These are phyloP conservation scores for Tetracentron sinense DNA, from an alignment of 164 flowering plant species.

Conservation along the genomic window DNA sequence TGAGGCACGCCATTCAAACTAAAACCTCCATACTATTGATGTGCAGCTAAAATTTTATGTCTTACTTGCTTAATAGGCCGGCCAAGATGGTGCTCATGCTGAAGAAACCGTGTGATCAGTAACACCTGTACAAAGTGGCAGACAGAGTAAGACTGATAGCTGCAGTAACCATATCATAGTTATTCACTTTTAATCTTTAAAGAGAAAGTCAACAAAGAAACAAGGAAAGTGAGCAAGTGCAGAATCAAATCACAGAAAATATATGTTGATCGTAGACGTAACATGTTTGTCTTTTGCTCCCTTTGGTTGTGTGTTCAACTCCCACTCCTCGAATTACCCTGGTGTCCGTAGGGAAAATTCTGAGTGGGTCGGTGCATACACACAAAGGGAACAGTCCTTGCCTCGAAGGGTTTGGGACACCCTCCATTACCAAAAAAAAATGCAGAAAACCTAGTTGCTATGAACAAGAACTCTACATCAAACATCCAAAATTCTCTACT, in stretches of 20 bases:
- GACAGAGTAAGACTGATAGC: neutral
- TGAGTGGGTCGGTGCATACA: too few relatives aligned
- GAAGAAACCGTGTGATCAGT: conserved; percentile 84
- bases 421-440: too few relatives aligned
- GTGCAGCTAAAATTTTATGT: neutral
- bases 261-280: neutral
- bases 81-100: conserved; percentile 92
- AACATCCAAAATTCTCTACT: too few relatives aligned
- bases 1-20: too few relatives aligned
- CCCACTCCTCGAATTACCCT: too few relatives aligned
- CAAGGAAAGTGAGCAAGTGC: neutral
- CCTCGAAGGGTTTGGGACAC: too few relatives aligned
- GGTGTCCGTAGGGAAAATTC: too few relatives aligned
- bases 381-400: too few relatives aligned
- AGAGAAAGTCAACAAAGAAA: conserved; percentile 5
- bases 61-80: conserved; percentile 73
- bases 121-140: conserved; percentile 47
- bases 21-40: neutral
- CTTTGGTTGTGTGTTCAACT: too few relatives aligned
- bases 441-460: too few relatives aligned
- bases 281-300: neutral
- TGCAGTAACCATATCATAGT: neutral
- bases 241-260: neutral
- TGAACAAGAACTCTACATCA: too few relatives aligned
- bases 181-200: neutral